Percentiles rank a stretch among this genome's conserved stretches.
Evolutionary conservation across 179 eudicot genomes (phyloP).

Genomic region (Patellifolia procumbens): DNA sequence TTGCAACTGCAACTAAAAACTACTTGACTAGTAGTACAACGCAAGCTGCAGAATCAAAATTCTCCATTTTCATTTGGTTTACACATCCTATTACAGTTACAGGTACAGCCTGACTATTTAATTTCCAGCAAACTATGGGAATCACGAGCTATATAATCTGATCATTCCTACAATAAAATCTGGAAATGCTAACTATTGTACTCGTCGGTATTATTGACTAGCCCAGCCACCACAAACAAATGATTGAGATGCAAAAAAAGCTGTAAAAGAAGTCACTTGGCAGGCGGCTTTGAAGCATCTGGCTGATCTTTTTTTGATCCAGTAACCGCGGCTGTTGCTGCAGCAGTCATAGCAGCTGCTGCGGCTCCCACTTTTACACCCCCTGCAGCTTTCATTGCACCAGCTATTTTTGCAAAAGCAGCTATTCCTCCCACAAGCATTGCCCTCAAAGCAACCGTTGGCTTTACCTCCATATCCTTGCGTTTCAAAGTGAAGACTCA

Average conservation of each 20-base stretch:
- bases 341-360: slow-evolving; percentile 93
- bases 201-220: slow-evolving; percentile 17
- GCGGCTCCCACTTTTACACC: slow-evolving; percentile 91
- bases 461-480: slow-evolving; percentile 62
- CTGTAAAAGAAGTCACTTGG: slow-evolving; percentile 40
- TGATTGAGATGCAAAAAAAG: not conserved
- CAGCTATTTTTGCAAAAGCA: slow-evolving; percentile 76
- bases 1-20: not conserved
- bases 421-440: slow-evolving; percentile 88
- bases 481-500: slow-evolving; percentile 4
- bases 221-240: not conserved
- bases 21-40: not conserved
- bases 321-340: slow-evolving; percentile 77
- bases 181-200: slow-evolving; percentile 6
- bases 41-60: not conserved
- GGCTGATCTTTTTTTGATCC: slow-evolving; percentile 61
- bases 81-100: slow-evolving; percentile 10
- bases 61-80: not conserved
- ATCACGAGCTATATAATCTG: not conserved
- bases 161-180: slow-evolving; percentile 1
- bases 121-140: slow-evolving; percentile 15
- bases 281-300: slow-evolving; percentile 43
- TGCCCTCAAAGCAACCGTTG: slow-evolving; percentile 88
- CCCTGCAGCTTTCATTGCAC: slow-evolving; percentile 83
- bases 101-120: not conserved